These are phyloP conservation scores for Hypholoma fasciculare DNA, from an alignment of 768 basidiomycete genomes.

Conservation along the genomic window DNA sequence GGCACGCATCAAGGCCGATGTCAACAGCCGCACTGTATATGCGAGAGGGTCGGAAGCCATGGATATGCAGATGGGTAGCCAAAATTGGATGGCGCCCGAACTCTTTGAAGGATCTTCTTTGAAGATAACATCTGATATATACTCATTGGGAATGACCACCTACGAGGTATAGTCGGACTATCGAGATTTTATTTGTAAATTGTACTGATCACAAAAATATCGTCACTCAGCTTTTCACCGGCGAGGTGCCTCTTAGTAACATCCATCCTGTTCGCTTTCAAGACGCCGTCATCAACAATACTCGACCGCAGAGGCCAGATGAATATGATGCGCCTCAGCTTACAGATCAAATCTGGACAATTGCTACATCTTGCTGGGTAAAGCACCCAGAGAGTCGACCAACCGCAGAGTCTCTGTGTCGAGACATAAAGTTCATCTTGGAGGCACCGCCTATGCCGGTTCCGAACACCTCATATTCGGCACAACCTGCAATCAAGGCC, in stretches of 20 bases:
- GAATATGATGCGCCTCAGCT: conserved; percentile 18
- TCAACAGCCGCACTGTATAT: conserved; percentile 12
- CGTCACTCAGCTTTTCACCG: conserved; percentile 12
- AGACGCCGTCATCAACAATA: conserved; percentile 8
- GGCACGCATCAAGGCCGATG: conserved; percentile 24
- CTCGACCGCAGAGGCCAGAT: conserved; percentile 22
- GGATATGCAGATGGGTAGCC: conserved; percentile 14
- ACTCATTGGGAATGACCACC: conserved; percentile 25
- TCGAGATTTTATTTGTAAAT: not conserved
- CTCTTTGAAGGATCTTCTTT: conserved; percentile 16
- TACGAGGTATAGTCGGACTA: conserved; percentile 19
- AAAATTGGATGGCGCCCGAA: conserved; percentile 30
- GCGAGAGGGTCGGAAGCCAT: not conserved
- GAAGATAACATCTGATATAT: conserved; percentile 20
- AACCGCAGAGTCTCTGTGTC: conserved; percentile 11
- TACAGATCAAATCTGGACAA: conserved; percentile 20
- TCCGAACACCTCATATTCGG: not conserved
- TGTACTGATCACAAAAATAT: not conserved
- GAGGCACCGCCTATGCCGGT: not conserved
- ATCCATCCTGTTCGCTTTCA: conserved; percentile 12
- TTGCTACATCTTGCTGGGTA: conserved; percentile 22
- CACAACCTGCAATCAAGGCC: not conserved
- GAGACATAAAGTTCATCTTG: conserved; percentile 4
- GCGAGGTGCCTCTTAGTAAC: conserved; percentile 17
- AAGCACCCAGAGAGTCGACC: conserved; percentile 15